Percentiles rank a stretch among this genome's conserved stretches.
These are phyloP conservation scores for Scutellaria galericulata DNA, from an alignment of 257 asterid species.

Conservation along the genomic window DNA sequence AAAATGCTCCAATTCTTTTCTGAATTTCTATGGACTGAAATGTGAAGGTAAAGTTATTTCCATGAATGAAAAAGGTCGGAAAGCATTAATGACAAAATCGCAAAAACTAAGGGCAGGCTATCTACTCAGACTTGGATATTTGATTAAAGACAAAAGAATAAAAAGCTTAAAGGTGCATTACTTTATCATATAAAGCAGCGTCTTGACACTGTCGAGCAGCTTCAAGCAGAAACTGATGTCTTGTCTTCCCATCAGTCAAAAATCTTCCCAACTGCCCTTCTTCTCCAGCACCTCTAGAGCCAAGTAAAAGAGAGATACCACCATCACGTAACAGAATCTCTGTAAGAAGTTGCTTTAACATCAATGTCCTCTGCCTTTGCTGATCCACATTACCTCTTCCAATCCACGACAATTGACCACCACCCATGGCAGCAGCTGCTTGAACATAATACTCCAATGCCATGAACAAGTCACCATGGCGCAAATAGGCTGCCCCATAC, in stretches of 20 bases:
- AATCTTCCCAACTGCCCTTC: conserved; percentile 89
- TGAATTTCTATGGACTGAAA: conserved; percentile 84
- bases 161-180: conserved; percentile 38
- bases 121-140: conserved; percentile 17
- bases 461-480: conserved; percentile 70
- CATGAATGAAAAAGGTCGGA: conserved; percentile 14
- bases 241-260: conserved; percentile 66
- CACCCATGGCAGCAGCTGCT: conserved; percentile 97
- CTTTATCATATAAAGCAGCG: conserved; percentile 86
- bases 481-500: conserved; percentile 82
- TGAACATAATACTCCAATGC: conserved; percentile 92
- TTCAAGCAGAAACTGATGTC: conserved; percentile 82
- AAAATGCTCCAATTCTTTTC: conserved; percentile 91
- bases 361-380: conserved; percentile 79
- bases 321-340: conserved; percentile 83
- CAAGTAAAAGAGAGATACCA: conserved; percentile 80
- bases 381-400: conserved; percentile 85
- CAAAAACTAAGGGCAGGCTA: conserved; percentile 10
- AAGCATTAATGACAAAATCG: conserved; percentile 27
- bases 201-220: conserved; percentile 86
- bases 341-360: conserved; percentile 83
- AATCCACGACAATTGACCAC: conserved; percentile 90
- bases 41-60: conserved; percentile 29
- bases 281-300: conserved; percentile 88
- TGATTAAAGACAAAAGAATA: conserved; percentile 9